These are phyloP conservation scores for Pyricularia sp. DNA, from an alignment of 2,329 filamentous ascomycete species.

Conservation along the genomic window DNA sequence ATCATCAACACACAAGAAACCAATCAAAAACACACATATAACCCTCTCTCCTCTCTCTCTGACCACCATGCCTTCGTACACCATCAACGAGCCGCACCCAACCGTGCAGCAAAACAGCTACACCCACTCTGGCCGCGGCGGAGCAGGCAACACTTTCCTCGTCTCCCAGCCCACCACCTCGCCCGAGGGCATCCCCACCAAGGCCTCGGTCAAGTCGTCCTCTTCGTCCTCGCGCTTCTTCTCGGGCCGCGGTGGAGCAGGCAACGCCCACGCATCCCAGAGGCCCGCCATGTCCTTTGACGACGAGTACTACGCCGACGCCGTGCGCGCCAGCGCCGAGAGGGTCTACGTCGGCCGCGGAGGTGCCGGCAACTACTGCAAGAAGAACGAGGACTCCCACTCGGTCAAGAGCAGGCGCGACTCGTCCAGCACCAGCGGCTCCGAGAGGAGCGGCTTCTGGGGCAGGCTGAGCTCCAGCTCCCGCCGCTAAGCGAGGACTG, in stretches of 20 bases:
- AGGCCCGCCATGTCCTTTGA: slow-evolving; percentile 56
- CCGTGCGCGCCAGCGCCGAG: slow-evolving; percentile 39
- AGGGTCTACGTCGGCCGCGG: slow-evolving; percentile 55
- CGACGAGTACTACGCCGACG: slow-evolving; percentile 51
- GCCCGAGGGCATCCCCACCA: slow-evolving; percentile 41
- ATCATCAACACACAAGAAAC: slow-evolving; percentile 7
- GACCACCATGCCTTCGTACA: slow-evolving; percentile 29
- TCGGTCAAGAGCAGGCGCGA: slow-evolving; percentile 21
- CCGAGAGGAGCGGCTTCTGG: slow-evolving; percentile 21
- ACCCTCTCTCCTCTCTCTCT: not conserved
- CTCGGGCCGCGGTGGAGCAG: slow-evolving; percentile 57
- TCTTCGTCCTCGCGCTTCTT: slow-evolving; percentile 46
- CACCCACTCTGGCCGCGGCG: slow-evolving; percentile 45
- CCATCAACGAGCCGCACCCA: slow-evolving; percentile 39
- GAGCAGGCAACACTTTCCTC: slow-evolving; percentile 46
- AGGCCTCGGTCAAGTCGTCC: slow-evolving; percentile 30
- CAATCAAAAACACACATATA: not conserved
- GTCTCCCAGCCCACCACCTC: slow-evolving; percentile 29
- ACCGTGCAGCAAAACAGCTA: slow-evolving; percentile 34
- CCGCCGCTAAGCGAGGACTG: slow-evolving; percentile 17
- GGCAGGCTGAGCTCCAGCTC: slow-evolving; percentile 28
- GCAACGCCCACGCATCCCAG: slow-evolving; percentile 49
- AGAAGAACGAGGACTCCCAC: not conserved
- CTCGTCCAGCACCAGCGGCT: slow-evolving; percentile 11
- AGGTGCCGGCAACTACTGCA: slow-evolving; percentile 46